These are phyloP conservation scores for Grosmannia clavigera DNA, from an alignment of 2,329 filamentous ascomycete genomes.

Conservation along the genomic window DNA sequence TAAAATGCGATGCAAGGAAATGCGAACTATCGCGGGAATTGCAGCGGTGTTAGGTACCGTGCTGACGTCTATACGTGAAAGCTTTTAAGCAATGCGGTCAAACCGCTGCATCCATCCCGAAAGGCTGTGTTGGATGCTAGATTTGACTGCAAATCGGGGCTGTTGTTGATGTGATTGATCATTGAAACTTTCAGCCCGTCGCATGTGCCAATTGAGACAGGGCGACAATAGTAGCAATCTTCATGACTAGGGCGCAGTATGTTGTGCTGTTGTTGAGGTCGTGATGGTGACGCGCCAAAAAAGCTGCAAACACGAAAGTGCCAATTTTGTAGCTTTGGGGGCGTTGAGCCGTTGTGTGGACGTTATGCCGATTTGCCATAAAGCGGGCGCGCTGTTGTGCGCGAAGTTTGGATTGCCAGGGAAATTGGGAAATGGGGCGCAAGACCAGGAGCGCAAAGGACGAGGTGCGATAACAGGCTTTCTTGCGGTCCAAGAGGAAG, in stretches of 20 bases:
- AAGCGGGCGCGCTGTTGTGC: constrained; percentile 7
- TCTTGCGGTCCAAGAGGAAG: neutral
- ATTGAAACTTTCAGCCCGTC: too few species aligned
- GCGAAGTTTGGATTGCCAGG: constrained; percentile 1
- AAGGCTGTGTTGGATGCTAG: too few species aligned
- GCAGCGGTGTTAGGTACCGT: too few species aligned
- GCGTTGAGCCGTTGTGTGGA: neutral
- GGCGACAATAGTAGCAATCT: too few species aligned
- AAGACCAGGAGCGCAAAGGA: neutral
- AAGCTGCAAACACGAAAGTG: neutral
- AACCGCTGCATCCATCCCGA: too few species aligned
- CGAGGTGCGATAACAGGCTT: neutral
- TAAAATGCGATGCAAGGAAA: neutral
- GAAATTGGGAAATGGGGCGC: neutral
- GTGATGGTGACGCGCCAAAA: constrained; percentile 1
- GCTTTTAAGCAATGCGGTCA: too few species aligned
- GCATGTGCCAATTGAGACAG: too few species aligned
- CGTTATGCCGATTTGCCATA: neutral
- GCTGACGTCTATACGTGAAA: too few species aligned
- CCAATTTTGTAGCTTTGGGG: constrained; percentile 2
- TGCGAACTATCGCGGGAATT: too few species aligned
- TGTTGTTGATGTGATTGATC: too few species aligned
- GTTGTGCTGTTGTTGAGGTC: neutral
- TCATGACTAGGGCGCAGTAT: neutral
- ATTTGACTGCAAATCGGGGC: too few species aligned